These are phyloP conservation scores for Zymoseptoria ardabiliae DNA, from an alignment of 2,329 filamentous ascomycete genomes.

Conservation along the genomic window DNA sequence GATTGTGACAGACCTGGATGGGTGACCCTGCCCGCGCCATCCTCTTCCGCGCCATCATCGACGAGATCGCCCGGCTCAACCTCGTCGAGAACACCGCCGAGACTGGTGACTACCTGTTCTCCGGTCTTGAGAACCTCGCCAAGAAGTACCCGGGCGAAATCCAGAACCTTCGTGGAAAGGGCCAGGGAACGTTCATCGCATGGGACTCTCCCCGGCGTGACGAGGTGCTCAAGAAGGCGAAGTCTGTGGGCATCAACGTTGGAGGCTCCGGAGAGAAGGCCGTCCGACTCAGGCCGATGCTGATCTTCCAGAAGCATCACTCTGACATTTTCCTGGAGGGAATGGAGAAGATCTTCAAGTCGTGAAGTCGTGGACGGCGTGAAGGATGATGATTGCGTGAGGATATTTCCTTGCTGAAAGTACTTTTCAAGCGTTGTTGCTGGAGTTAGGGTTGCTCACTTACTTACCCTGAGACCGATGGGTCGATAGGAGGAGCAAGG, in stretches of 20 bases:
- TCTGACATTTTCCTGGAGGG: slow-evolving; percentile 69
- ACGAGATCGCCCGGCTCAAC: slow-evolving; percentile 68
- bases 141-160: slow-evolving; percentile 69
- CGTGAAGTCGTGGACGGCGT: slow-evolving; percentile 10
- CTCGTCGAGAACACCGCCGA: slow-evolving; percentile 73
- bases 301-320: slow-evolving; percentile 87
- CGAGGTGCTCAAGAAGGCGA: slow-evolving; percentile 69
- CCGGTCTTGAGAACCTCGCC: slow-evolving; percentile 59
- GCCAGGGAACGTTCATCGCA: slow-evolving; percentile 84
- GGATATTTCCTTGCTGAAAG: too few relatives aligned
- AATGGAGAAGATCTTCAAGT: slow-evolving; percentile 29
- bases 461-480: neutral
- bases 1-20: slow-evolving; percentile 57
- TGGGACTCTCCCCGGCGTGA: slow-evolving; percentile 80
- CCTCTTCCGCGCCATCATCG: slow-evolving; percentile 77
- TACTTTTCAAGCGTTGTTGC: neutral
- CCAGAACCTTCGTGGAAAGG: slow-evolving; percentile 76
- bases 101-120: slow-evolving; percentile 72
- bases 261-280: slow-evolving; percentile 71
- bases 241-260: slow-evolving; percentile 76
- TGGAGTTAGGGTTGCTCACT: neutral
- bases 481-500: neutral
- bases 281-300: slow-evolving; percentile 78
- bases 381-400: too few relatives aligned
- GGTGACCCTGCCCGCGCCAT: slow-evolving; percentile 79